Conservation (phyloP, 805 yeast species). For the Ogataea angusta region DNA sequence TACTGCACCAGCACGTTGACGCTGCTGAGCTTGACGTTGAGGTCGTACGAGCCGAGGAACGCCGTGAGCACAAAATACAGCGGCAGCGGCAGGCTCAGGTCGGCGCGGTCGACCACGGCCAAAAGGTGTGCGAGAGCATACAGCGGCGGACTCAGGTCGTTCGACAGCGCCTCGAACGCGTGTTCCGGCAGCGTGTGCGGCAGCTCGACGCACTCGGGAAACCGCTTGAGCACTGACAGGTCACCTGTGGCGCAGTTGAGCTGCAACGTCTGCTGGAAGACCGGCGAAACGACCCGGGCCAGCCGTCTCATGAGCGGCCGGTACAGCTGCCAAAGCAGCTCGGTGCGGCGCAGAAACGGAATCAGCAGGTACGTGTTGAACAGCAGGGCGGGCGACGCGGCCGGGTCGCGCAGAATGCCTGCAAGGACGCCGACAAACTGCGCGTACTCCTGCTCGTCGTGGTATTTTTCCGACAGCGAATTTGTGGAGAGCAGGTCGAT, state of each 20-base stretch:
- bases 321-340: slow-evolving; percentile 14
- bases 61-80: slow-evolving; percentile 27
- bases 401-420: slow-evolving; percentile 11
- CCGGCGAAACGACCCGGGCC: slow-evolving; percentile 21
- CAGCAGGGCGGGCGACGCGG: slow-evolving; percentile 13
- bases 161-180: slow-evolving; percentile 12
- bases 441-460: slow-evolving; percentile 8
- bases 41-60: slow-evolving; percentile 24
- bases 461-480: slow-evolving; percentile 14
- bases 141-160: slow-evolving; percentile 26
- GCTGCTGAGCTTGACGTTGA: slow-evolving; percentile 25
- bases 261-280: slow-evolving; percentile 17
- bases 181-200: slow-evolving; percentile 24
- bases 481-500: slow-evolving; percentile 23
- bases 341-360: slow-evolving; percentile 22
- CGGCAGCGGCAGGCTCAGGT: slow-evolving; percentile 23
- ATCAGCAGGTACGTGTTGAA: slow-evolving; percentile 25
- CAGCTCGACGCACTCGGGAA: slow-evolving; percentile 9
- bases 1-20: slow-evolving; percentile 30
- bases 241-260: slow-evolving; percentile 17
- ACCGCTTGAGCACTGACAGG: slow-evolving; percentile 16
- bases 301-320: slow-evolving; percentile 24
- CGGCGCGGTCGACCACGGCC: slow-evolving; percentile 5
- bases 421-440: slow-evolving; percentile 17
- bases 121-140: slow-evolving; percentile 26